These are phyloP conservation scores for Trichoderma orchidacearum DNA, from an alignment of 495 filamentous ascomycete genomes.

Conservation along the genomic window DNA sequence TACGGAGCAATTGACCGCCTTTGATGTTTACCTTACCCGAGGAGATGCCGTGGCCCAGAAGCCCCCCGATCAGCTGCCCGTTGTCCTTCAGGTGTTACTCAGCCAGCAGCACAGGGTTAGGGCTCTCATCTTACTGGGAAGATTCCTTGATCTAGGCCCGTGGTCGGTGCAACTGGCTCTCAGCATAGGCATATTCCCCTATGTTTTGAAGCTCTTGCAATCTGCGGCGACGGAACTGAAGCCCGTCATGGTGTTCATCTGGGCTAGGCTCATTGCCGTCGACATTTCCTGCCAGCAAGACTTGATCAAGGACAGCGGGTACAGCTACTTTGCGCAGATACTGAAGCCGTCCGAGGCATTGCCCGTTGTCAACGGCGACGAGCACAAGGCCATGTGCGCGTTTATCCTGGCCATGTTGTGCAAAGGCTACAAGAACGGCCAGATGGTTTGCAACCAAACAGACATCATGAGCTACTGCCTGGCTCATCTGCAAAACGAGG, in stretches of 20 bases:
- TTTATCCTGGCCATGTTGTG: conserved; percentile 97
- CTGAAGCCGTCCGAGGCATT: conserved; percentile 73
- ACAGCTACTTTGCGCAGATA: conserved; percentile 88
- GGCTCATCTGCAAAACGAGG: conserved; percentile 62
- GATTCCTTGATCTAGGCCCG: conserved; percentile 87
- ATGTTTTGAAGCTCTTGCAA: conserved; percentile 89
- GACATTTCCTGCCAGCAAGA: conserved; percentile 86
- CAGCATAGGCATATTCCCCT: conserved; percentile 97
- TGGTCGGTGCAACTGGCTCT: conserved; percentile 96
- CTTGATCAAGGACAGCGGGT: conserved; percentile 89
- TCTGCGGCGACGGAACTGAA: conserved; percentile 91
- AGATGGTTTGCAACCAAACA: conserved; percentile 72
- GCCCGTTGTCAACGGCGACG: conserved; percentile 68
- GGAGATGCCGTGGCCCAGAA: conserved; percentile 69
- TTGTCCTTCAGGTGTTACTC: conserved; percentile 88
- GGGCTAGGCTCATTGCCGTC: conserved; percentile 92
- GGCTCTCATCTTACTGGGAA: conserved; percentile 82
- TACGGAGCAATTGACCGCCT: conserved; percentile 91
- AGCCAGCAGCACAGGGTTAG: conserved; percentile 92
- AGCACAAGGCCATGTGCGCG: conserved; percentile 97
- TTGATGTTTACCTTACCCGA: conserved; percentile 89
- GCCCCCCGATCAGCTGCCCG: conserved; percentile 84
- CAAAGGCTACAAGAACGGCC: conserved; percentile 80
- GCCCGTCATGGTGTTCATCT: conserved; percentile 99
- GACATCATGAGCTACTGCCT: conserved; percentile 79